Base-by-base conservation (phyloP, 495 filamentous ascomycete genomes). In the Thermochaetoides thermophila region DNA sequence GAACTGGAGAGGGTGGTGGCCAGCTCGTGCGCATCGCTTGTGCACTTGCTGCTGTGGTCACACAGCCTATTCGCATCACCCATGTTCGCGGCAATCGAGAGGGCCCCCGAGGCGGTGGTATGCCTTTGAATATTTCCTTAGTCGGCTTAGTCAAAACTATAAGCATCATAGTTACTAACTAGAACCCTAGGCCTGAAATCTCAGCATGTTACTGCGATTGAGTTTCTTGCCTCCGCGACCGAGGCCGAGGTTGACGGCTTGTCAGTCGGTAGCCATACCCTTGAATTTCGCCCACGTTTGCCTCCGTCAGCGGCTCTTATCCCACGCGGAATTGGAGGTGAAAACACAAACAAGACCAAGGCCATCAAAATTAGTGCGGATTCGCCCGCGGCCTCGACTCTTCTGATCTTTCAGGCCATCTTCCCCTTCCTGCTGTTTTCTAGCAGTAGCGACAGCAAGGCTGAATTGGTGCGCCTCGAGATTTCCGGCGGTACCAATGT, bases 401-500 rank as follows among this genome's bases (percentile, higher is more conserved):
- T 74, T 34, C 61, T 91, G n/a, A 71, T 87, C 17, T 71, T 89
- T 41, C 84, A 93, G 53, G 78, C 84, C 2, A 55, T 93, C 3
- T 70, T 91, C 25, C 84, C 84, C 0, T 86, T 76, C 50, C 50
- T 89, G 3, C 51, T 91, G 2, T 73, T 76, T 38, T 64, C 71
- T 1, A n/a, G n/a, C n/a, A n/a, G n/a, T n/a, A 61, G 61, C 19
- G 58, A 49, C 27, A 54, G 51, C 4, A 40, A 32, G 18, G 47
- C 45, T 10, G 49, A 58, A 2, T 63, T 60, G 1, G 57, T 74
- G 20, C 58, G 57, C 12, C 46, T 87, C 3, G 69, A 63, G 11
- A 74, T 93, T 12, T 66, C 64, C 2, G 84, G 84, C 12, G 83
- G 84, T 11, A 89, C 84, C 2, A 87, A 91, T 47, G 69, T 76